A percentile compares a stretch with the other conserved stretches of the same genome.
Conservation (phyloP, 306 rosid genomes). For the Begonia masoniana region DNA sequence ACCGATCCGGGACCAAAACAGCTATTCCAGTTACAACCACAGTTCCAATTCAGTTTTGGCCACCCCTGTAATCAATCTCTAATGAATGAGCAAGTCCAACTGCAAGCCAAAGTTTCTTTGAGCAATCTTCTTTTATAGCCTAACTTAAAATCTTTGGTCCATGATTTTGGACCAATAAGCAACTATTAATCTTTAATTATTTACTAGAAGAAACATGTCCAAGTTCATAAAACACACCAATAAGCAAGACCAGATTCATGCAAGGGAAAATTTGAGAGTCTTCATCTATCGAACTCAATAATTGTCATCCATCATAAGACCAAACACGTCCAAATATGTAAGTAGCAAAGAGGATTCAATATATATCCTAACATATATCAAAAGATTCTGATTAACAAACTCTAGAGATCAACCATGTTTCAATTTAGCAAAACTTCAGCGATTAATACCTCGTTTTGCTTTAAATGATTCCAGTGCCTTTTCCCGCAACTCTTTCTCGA, state of each 20-base stretch:
- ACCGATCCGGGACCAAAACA: no score
- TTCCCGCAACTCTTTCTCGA: conserved; percentile 81
- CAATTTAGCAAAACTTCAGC: conserved; percentile 15
- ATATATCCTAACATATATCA: conserved; percentile 16
- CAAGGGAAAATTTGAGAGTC: conserved; percentile 39
- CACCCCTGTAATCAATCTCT: no score
- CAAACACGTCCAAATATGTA: conserved; percentile 15
- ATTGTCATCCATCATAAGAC: conserved; percentile 17
- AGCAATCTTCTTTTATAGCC: no score
- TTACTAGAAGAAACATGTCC: no score
- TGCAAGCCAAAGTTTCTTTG: no score
- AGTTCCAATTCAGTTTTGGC: no score
- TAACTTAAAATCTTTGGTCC: no score
- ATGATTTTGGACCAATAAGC: no score
- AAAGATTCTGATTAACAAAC: conserved; percentile 8
- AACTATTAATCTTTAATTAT: no score
- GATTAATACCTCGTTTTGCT: conserved; percentile 37
- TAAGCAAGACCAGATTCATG: conserved; percentile 14
- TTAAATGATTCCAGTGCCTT: conserved; percentile 87
- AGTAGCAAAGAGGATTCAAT: conserved; percentile 7
- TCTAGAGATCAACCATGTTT: conserved; percentile 2
- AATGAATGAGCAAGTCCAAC: no score
- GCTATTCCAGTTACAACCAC: no score
- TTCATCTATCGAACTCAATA: conserved; percentile 47
- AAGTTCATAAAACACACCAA: no score